Evolutionary conservation across 2,329 filamentous ascomycete genomes (phyloP).

Genomic region (Aspergillus quadricinctus): DNA sequence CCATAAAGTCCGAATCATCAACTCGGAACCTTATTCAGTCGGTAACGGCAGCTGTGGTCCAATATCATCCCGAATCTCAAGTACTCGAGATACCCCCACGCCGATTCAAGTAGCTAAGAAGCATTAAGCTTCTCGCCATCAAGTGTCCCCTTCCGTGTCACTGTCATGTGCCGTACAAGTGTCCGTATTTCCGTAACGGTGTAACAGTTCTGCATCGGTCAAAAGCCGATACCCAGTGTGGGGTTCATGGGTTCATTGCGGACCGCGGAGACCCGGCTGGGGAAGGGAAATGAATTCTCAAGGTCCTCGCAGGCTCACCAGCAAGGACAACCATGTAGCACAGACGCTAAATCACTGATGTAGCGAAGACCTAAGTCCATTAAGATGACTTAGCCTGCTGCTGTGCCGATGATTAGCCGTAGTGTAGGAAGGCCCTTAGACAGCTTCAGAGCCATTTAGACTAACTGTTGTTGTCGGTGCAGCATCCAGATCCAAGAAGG

Average conservation of each 20-base stretch:
- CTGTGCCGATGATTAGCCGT: conserved; percentile 8
- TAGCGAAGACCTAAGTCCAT: no score
- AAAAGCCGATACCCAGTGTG: neutral
- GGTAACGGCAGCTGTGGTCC: neutral
- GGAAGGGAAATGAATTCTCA: neutral
- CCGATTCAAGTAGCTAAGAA: neutral
- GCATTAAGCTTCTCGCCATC: neutral
- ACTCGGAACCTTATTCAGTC: neutral
- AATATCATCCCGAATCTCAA: neutral
- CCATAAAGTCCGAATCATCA: neutral
- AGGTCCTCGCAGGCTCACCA: neutral
- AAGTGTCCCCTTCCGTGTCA: neutral
- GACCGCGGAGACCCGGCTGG: neutral
- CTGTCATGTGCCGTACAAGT: neutral
- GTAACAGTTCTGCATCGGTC: neutral
- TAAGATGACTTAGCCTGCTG: neutral
- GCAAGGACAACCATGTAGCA: no score
- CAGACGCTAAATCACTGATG: no score
- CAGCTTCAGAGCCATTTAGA: neutral
- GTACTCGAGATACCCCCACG: no score
- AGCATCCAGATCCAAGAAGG: no score
- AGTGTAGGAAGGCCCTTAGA: neutral
- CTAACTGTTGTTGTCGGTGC: no score
- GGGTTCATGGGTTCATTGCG: neutral
- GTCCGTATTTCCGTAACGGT: neutral